Conservation (phyloP, 768 basidiomycete species). For the Hypsizygus marmoreus region DNA sequence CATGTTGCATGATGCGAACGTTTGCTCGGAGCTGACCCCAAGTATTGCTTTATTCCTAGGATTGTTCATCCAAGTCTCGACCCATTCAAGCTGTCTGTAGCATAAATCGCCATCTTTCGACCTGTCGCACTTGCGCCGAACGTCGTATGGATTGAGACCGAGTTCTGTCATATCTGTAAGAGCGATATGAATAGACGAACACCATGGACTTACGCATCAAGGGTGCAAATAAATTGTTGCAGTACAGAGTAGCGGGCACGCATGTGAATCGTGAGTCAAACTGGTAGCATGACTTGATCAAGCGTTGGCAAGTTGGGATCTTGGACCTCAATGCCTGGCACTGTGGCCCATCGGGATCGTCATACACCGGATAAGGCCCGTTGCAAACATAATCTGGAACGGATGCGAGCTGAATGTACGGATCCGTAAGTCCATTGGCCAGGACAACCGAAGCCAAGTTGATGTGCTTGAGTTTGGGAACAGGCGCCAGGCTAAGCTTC, state of each 20-base stretch:
- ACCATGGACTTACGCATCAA: constrained; percentile 57
- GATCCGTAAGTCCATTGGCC: constrained; percentile 87
- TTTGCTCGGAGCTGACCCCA: constrained; percentile 61
- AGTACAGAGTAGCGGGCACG: constrained; percentile 77
- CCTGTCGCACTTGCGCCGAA: constrained; percentile 73
- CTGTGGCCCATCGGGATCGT: constrained; percentile 65
- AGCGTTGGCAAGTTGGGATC: constrained; percentile 70
- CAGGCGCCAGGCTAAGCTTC: constrained; percentile 45
- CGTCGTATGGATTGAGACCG: constrained; percentile 91
- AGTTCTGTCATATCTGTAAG: constrained; percentile 40
- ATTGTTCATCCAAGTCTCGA: constrained; percentile 87
- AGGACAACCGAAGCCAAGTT: constrained; percentile 85
- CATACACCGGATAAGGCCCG: constrained; percentile 80
- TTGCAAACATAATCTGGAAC: constrained; percentile 84
- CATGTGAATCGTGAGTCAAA: constrained; percentile 64
- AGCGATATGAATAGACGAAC: background rate
- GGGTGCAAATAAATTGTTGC: constrained; percentile 72
- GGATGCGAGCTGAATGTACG: constrained; percentile 75
- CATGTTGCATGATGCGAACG: constrained; percentile 76
- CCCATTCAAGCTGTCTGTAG: constrained; percentile 81
- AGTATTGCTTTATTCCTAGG: constrained; percentile 76
- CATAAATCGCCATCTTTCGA: constrained; percentile 71
- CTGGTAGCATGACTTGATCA: constrained; percentile 72
- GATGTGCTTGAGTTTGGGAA: constrained; percentile 61
- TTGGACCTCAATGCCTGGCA: constrained; percentile 66